Percentiles rank a stretch among this genome's conserved stretches.
Evolutionary conservation across 176 grass and related monocot genomes (phyloP).

Genomic region (Hordeum vulgare): MorexV3_pseudomolecules_assembly NC_058519.1:608430965-608431464

Average conservation of each 20-base stretch:
- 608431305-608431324: not conserved
- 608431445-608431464: too few species aligned
- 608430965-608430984: too few species aligned
- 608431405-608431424: too few species aligned
- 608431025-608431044: too few species aligned
- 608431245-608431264: not conserved
- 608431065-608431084: too few species aligned
- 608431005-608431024: too few species aligned
- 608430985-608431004: too few species aligned
- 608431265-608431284: not conserved
- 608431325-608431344: conserved; percentile 1
- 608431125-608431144: not conserved
- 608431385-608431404: conserved; percentile 56
- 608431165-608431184: not conserved
- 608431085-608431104: not conserved
- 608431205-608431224: conserved; percentile 4
- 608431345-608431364: conserved; percentile 36
- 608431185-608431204: not conserved
- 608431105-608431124: not conserved
- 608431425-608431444: too few species aligned
- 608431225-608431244: not conserved
- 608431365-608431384: conserved; percentile 43
- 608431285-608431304: not conserved
- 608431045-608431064: too few species aligned
- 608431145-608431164: not conserved